Conservation (phyloP, 179 eudicot genomes). For the Drosera spatulata region DNA sequence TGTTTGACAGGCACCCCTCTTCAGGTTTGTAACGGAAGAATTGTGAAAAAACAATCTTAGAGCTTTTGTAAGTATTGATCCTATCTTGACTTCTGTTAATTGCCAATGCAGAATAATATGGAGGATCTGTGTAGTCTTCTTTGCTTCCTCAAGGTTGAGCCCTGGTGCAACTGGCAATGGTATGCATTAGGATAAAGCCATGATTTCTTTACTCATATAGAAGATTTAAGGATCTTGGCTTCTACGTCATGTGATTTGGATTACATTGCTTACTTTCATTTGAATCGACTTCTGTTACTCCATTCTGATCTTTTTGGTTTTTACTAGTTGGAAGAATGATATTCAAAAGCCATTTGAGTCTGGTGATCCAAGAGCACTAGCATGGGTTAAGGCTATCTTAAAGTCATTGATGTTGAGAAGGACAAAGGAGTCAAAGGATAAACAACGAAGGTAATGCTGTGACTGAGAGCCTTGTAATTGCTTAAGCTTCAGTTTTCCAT, state of each 20-base stretch:
- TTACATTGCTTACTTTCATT: no score
- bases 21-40: conserved; percentile 28
- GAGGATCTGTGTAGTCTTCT: conserved; percentile 55
- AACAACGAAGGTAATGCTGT: conserved; percentile 40
- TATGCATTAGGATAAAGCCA: conserved; percentile 11
- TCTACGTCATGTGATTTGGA: no score
- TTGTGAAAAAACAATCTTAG: not conserved
- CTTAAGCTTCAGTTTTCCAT: no score
- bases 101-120: conserved; percentile 48
- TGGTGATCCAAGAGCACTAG: conserved; percentile 43
- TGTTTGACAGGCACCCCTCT: conserved; percentile 73
- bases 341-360: conserved; percentile 46
- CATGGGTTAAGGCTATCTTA: conserved; percentile 42
- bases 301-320: not conserved
- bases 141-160: conserved; percentile 16
- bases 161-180: conserved; percentile 77
- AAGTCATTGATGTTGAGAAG: conserved; percentile 59
- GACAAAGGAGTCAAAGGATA: conserved; percentile 56
- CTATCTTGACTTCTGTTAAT: not conserved
- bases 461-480: no score
- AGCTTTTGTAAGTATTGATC: not conserved
- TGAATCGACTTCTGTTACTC: no score
- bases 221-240: no score
- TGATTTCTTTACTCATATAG: not conserved
- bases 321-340: conserved; percentile 35